phyloP scores from a whole-genome alignment of 179 eudicot genomes.

The Nepenthes alata region DNA sequence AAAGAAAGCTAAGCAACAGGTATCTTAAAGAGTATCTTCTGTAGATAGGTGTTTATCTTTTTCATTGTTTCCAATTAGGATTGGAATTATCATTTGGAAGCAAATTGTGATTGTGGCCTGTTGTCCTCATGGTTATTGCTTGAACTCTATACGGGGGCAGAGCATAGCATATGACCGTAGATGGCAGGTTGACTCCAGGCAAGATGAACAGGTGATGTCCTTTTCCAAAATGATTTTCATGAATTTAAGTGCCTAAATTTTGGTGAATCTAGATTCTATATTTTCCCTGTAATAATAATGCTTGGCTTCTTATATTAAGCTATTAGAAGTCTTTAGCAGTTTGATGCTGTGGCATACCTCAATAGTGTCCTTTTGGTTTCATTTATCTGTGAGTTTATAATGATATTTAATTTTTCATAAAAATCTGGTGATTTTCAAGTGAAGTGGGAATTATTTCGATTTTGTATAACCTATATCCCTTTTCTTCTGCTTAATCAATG shows the following conservation, averaged over 20 bases:
- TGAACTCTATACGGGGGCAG: constrained; percentile 26
- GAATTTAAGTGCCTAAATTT: background rate
- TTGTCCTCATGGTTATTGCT: background rate
- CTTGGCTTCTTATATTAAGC: too few species aligned
- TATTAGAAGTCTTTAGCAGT: too few species aligned
- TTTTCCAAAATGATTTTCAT: background rate
- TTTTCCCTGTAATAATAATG: background rate
- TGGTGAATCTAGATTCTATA: background rate
- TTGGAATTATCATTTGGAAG: background rate
- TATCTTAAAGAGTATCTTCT: constrained; percentile 11
- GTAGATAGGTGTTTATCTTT: constrained; percentile 1
- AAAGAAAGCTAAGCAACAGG: constrained; percentile 77
- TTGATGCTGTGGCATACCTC: too few species aligned
- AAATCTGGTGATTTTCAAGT: too few species aligned
- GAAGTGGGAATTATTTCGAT: too few species aligned
- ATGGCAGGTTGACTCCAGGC: constrained; percentile 64
- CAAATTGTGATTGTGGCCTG: background rate
- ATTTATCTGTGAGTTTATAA: too few species aligned
- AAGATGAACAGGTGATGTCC: constrained; percentile 60
- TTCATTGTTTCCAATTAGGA: background rate
- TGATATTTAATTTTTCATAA: too few species aligned
- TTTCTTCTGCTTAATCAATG: too few species aligned
- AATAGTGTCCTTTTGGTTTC: too few species aligned
- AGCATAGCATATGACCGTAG: constrained; percentile 50
- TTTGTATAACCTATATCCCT: too few species aligned